Percentiles rank a stretch among this genome's conserved stretches.
Evolutionary conservation across 2,329 filamentous ascomycete species (phyloP).

Genomic region (Colletotrichum acutatum): DNA sequence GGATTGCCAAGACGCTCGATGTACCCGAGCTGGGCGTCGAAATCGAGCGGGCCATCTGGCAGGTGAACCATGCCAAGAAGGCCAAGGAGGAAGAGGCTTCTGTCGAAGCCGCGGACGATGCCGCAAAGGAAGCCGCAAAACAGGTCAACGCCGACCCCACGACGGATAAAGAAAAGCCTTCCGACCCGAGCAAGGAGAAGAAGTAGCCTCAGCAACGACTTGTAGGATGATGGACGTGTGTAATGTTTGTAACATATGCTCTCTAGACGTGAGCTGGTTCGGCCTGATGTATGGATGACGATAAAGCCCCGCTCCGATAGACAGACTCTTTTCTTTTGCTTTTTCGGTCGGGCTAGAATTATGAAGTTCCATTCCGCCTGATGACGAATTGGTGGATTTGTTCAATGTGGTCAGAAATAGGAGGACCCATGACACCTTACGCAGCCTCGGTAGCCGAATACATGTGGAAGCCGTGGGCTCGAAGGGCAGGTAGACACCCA

Average conservation of each 20-base stretch:
- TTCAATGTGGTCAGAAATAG: not conserved
- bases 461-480: constrained; percentile 31
- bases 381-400: not conserved
- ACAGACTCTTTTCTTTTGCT: constrained; percentile 30
- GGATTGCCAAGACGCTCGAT: constrained; percentile 70
- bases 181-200: constrained; percentile 26
- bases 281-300: constrained; percentile 21
- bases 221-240: not conserved
- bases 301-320: not conserved
- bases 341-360: not conserved
- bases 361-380: not conserved
- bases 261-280: constrained; percentile 13
- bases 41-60: constrained; percentile 80
- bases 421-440: not conserved
- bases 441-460: constrained; percentile 28
- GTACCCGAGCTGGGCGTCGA: constrained; percentile 78
- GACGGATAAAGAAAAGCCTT: constrained; percentile 37
- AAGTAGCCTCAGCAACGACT: constrained; percentile 23
- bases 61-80: constrained; percentile 67
- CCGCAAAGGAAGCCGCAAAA: constrained; percentile 21
- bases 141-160: constrained; percentile 29
- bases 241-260: constrained; percentile 27
- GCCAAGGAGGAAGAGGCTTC: constrained; percentile 48
- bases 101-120: constrained; percentile 36
- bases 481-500: constrained; percentile 35